Percentiles rank a stretch among this genome's conserved stretches.
phyloP scores from a whole-genome alignment of 108 stramenopile species.

The Schizochytrium sp. region DNA sequence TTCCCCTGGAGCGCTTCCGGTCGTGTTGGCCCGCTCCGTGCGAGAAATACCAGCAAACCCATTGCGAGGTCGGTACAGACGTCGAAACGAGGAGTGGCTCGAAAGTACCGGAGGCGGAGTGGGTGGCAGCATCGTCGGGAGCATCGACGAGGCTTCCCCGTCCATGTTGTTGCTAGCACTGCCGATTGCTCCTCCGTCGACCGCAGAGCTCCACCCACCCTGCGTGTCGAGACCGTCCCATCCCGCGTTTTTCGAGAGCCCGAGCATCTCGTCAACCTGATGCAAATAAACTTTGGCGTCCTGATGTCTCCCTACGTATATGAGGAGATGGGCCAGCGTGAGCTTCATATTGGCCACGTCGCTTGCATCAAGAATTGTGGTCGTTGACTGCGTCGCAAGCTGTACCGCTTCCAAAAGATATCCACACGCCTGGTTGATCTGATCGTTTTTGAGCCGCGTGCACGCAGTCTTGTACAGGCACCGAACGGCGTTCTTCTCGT shows the following conservation, averaged over 20 bases:
- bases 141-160: background rate
- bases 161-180: background rate
- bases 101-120: background rate
- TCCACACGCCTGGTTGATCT: background rate
- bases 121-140: background rate
- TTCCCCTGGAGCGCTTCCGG: no score
- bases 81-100: background rate
- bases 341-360: conserved; percentile 9
- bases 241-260: background rate
- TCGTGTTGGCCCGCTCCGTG: background rate
- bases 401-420: background rate
- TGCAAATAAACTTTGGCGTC: background rate
- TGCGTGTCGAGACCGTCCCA: background rate
- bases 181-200: background rate
- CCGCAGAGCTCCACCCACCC: background rate
- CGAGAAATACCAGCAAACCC: background rate
- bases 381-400: background rate
- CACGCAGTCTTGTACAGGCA: background rate
- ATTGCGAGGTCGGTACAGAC: background rate
- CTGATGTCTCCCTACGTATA: background rate
- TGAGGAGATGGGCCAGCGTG: background rate
- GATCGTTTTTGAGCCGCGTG: background rate
- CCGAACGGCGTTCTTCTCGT: background rate
- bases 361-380: background rate
- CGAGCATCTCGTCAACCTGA: background rate